Percentiles rank a stretch among this genome's conserved stretches.
These are phyloP conservation scores for Vaccinium vitisidaea DNA, from an alignment of 148 eudicot genomes.

Conservation along the genomic window DNA sequence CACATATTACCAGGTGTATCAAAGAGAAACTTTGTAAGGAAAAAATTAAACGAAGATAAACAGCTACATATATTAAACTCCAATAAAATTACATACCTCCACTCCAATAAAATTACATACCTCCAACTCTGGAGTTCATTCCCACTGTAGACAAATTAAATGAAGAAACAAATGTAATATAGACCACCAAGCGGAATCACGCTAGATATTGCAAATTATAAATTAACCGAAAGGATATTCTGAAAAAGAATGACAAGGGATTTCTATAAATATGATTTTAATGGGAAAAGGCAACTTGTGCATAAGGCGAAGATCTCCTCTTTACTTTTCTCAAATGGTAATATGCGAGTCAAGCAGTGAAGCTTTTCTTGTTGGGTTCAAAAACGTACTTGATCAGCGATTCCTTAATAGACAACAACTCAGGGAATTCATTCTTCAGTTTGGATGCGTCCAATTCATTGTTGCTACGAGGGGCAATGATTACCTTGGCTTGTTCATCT, in stretches of 20 bases:
- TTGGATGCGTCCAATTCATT: conserved; percentile 20
- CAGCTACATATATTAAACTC: too few relatives aligned
- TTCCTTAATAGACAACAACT: conserved; percentile 15
- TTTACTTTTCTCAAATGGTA: not conserved
- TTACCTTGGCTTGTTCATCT: conserved; percentile 16
- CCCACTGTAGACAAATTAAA: too few relatives aligned
- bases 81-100: too few relatives aligned
- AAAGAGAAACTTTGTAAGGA: too few relatives aligned
- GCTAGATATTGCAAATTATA: not conserved
- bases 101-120: too few relatives aligned
- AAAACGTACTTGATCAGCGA: conserved; percentile 14
- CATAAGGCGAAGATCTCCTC: not conserved
- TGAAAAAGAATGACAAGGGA: not conserved
- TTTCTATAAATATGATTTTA: not conserved
- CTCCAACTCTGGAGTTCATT: too few relatives aligned
- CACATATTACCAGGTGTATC: too few relatives aligned
- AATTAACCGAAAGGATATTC: not conserved
- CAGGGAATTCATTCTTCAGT: conserved; percentile 16
- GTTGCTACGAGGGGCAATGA: conserved; percentile 19
- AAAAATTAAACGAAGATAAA: too few relatives aligned
- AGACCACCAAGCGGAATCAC: not conserved
- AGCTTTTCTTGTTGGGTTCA: conserved; percentile 15
- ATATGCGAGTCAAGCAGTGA: not conserved
- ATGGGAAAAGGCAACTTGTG: not conserved
- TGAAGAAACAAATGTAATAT: too few relatives aligned